phyloP scores from a whole-genome alignment of 768 basidiomycete genomes.

The Hirschioporus abietinus region DNA sequence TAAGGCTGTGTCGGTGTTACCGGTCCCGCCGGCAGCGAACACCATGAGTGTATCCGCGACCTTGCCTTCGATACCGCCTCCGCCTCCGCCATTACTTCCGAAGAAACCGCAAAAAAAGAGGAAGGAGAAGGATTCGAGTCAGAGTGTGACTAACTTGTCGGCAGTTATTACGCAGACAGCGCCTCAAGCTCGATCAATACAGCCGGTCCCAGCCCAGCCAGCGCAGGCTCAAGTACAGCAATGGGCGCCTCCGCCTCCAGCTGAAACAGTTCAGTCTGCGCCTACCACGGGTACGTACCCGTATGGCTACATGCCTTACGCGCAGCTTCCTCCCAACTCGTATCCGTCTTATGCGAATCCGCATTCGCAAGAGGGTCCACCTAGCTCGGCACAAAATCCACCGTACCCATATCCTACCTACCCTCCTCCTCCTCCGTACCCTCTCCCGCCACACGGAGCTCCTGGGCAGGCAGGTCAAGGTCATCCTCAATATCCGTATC shows the following conservation, averaged over 20 bases:
- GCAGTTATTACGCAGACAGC: neutral
- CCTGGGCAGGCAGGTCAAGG: neutral
- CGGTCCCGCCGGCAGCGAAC: neutral
- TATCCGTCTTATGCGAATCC: neutral
- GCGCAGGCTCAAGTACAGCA: too few relatives aligned
- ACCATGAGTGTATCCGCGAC: neutral
- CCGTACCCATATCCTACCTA: neutral
- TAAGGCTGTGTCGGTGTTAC: neutral
- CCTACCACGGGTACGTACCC: neutral
- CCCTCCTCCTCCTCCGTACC: neutral
- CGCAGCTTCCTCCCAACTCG: neutral
- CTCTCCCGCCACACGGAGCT: neutral
- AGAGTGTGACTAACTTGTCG: neutral
- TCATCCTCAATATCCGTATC: neutral
- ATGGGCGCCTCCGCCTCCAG: neutral
- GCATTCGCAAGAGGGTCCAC: neutral
- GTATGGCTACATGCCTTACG: neutral
- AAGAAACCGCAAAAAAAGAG: neutral
- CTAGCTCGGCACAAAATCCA: neutral
- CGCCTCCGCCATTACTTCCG: neutral
- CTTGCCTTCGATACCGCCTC: neutral
- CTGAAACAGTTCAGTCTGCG: neutral
- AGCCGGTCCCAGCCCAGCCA: too few relatives aligned
- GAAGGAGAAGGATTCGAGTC: too few relatives aligned
- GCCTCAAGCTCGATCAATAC: neutral